phyloP scores from a whole-genome alignment of 257 asterid species.

The Penstemon barbatus region DNA sequence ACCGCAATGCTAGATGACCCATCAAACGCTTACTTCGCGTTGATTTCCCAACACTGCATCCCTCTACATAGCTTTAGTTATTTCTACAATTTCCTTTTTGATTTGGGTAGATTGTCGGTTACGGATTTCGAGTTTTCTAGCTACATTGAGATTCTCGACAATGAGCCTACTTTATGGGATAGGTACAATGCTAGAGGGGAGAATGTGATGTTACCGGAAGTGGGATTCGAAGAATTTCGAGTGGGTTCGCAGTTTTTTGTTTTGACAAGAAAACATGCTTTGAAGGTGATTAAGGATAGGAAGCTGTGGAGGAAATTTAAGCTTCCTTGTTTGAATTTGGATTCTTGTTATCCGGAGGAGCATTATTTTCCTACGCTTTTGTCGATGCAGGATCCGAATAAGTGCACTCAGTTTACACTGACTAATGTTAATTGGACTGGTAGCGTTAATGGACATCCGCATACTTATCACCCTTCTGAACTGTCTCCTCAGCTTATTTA shows the following conservation, averaged over 20 bases:
- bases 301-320: constrained; percentile 72
- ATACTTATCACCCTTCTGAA: constrained; percentile 59
- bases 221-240: constrained; percentile 53
- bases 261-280: constrained; percentile 53
- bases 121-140: constrained; percentile 49
- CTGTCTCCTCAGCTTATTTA: constrained; percentile 57
- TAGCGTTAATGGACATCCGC: constrained; percentile 69
- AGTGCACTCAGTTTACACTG: constrained; percentile 51
- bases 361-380: constrained; percentile 77
- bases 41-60: constrained; percentile 65
- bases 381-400: constrained; percentile 61
- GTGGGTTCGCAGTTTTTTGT: constrained; percentile 79
- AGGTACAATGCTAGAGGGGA: constrained; percentile 69
- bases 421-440: constrained; percentile 79
- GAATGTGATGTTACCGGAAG: constrained; percentile 67
- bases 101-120: constrained; percentile 38
- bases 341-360: constrained; percentile 75
- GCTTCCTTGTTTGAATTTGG: constrained; percentile 56
- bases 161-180: constrained; percentile 46
- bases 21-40: constrained; percentile 53
- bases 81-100: constrained; percentile 52
- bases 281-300: constrained; percentile 60
- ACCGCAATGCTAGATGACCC: constrained; percentile 73
- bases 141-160: constrained; percentile 64
- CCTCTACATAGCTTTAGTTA: constrained; percentile 65